Evolutionary conservation across 2,329 filamentous ascomycete species (phyloP).

Genomic region (Pleochaeta shiraiana): DNA sequence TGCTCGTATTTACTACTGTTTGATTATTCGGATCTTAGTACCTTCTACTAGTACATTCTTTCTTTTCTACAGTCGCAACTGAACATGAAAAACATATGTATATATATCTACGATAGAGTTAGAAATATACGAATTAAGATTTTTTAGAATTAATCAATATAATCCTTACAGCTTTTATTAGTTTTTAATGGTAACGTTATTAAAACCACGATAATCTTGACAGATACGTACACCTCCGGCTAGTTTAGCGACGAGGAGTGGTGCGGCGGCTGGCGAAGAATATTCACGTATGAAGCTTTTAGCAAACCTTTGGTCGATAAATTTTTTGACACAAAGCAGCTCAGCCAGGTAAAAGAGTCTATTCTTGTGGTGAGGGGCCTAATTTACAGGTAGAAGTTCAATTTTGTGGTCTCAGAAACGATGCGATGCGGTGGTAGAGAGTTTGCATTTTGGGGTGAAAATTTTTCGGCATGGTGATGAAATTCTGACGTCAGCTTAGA

Average conservation of each 20-base stretch:
- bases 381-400: not conserved
- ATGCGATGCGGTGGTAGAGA: not conserved
- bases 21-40: too few relatives aligned
- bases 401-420: slow-evolving; percentile 1
- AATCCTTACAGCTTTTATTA: too few relatives aligned
- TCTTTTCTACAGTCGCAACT: too few relatives aligned
- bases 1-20: too few relatives aligned
- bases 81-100: too few relatives aligned
- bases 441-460: not conserved
- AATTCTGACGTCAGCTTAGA: not conserved
- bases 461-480: not conserved
- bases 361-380: not conserved
- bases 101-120: too few relatives aligned
- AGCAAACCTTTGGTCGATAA: not conserved
- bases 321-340: slow-evolving; percentile 1
- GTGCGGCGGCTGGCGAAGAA: not conserved
- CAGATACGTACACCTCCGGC: not conserved
- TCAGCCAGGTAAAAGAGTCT: not conserved
- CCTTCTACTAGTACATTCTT: too few relatives aligned
- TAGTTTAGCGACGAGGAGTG: not conserved
- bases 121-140: too few relatives aligned
- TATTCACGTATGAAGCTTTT: not conserved
- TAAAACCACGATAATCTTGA: slow-evolving; percentile 1
- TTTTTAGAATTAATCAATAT: too few relatives aligned
- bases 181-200: not conserved